Conservation (phyloP, 2,329 filamentous ascomycete species). For the Nothomitra cinnamomea region DNA sequence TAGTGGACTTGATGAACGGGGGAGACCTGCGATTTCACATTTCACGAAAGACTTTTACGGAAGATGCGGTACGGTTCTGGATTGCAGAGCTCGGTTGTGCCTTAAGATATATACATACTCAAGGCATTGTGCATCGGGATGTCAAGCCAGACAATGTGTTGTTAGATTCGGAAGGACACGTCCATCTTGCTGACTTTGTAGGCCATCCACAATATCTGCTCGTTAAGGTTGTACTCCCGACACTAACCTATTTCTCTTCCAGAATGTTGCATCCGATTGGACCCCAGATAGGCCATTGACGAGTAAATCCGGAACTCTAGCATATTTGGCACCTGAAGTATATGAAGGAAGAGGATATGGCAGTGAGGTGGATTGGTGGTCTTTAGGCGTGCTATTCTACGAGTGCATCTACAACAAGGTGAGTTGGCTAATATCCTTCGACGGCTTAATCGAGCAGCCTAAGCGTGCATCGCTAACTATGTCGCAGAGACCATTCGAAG, state of each 20-base stretch:
- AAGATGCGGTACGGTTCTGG: constrained; percentile 95
- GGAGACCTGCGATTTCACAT: constrained; percentile 96
- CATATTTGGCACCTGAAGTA: constrained; percentile 90
- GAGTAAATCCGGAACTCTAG: constrained; percentile 91
- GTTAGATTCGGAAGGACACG: constrained; percentile 76
- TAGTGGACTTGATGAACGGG: constrained; percentile 95
- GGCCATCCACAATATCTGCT: constrained; percentile 20
- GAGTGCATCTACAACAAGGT: constrained; percentile 99
- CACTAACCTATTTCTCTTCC: constrained; percentile 15
- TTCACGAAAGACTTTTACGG: constrained; percentile 91
- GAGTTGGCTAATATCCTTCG: constrained; percentile 15
- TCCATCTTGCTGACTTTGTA: constrained; percentile 96
- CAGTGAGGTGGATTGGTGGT: constrained; percentile 95
- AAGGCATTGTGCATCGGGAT: constrained; percentile 81
- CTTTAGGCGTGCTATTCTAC: constrained; percentile 91
- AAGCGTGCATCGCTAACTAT: not conserved
- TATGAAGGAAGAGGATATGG: constrained; percentile 83
- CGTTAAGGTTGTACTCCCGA: not conserved
- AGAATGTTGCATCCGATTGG: constrained; percentile 96
- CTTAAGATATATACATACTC: constrained; percentile 66
- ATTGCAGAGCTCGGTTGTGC: constrained; percentile 88
- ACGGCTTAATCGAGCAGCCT: not conserved
- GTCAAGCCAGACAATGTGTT: constrained; percentile 87
- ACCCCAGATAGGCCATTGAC: constrained; percentile 66
- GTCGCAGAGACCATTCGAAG: constrained; percentile 73